Evolutionary conservation across 2,329 filamentous ascomycete genomes (phyloP).

Genomic region (Trichoderma sp.): DNA sequence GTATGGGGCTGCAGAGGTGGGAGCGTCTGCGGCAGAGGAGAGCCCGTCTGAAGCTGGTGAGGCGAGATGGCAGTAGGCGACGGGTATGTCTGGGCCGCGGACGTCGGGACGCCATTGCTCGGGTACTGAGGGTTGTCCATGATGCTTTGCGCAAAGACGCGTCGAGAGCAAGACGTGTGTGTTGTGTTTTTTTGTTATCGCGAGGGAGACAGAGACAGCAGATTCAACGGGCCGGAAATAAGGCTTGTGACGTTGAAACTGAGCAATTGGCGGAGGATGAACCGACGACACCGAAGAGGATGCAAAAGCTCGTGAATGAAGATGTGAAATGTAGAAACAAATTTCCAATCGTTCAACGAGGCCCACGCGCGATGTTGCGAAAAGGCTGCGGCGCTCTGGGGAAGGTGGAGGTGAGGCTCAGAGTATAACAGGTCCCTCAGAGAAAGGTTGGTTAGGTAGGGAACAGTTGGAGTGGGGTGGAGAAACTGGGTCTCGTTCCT

Average conservation of each 20-base stretch:
- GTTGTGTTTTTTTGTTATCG: not conserved
- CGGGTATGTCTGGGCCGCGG: slow-evolving; percentile 51
- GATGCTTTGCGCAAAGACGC: slow-evolving; percentile 43
- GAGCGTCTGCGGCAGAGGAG: slow-evolving; percentile 54
- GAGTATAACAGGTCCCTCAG: slow-evolving; percentile 34
- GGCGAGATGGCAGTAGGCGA: slow-evolving; percentile 54
- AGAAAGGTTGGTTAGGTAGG: slow-evolving; percentile 39
- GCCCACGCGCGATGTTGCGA: slow-evolving; percentile 32
- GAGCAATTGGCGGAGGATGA: slow-evolving; percentile 15
- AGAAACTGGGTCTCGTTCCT: slow-evolving; percentile 48
- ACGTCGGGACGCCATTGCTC: slow-evolving; percentile 57
- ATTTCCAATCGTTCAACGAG: slow-evolving; percentile 20
- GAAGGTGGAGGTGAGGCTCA: slow-evolving; percentile 41
- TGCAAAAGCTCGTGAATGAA: slow-evolving; percentile 7
- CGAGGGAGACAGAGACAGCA: slow-evolving; percentile 1
- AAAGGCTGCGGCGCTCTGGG: slow-evolving; percentile 34
- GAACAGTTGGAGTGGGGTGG: slow-evolving; percentile 51
- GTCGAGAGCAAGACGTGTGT: slow-evolving; percentile 24
- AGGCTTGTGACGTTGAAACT: not conserved
- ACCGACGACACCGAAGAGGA: not conserved
- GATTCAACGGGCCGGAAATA: not conserved
- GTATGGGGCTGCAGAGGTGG: slow-evolving; percentile 55
- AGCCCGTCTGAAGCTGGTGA: slow-evolving; percentile 52
- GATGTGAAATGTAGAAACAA: slow-evolving; percentile 16
- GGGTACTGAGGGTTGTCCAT: slow-evolving; percentile 59